A percentile compares a stretch with the other conserved stretches of the same genome.
Conservation (phyloP, 2,329 filamentous ascomycete genomes). For the Sporothrix globosa region DNA sequence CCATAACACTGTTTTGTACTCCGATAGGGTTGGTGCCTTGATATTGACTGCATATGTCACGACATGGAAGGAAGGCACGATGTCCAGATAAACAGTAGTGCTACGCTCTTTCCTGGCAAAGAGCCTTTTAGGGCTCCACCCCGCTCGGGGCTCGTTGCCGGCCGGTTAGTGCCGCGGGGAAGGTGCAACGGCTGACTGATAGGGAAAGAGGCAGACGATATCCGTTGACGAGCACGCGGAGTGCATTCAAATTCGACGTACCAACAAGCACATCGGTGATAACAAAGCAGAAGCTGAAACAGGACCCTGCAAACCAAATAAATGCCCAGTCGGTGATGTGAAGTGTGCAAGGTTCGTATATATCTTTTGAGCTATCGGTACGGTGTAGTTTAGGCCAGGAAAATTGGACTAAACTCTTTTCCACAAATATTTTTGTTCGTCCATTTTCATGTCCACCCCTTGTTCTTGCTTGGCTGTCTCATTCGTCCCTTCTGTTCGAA, state of each 20-base stretch:
- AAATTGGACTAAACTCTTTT: no score
- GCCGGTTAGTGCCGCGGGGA: constrained; percentile 21
- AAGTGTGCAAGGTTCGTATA: background rate
- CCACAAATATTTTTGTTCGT: background rate
- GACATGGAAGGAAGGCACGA: constrained; percentile 1
- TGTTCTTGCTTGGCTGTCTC: background rate
- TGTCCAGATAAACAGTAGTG: constrained; percentile 2
- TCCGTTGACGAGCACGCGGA: constrained; percentile 7
- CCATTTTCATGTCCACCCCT: background rate
- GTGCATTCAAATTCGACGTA: background rate
- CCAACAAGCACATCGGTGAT: background rate
- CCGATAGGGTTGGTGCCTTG: background rate
- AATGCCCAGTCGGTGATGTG: background rate
- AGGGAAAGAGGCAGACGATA: constrained; percentile 8
- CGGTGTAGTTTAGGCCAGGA: no score
- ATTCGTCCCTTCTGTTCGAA: background rate
- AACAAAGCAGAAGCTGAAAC: constrained; percentile 2
- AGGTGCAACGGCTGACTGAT: constrained; percentile 12
- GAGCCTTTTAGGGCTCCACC: background rate
- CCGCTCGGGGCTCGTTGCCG: background rate
- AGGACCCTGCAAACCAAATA: background rate
- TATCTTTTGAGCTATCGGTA: background rate
- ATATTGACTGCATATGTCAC: background rate
- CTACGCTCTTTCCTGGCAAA: background rate
- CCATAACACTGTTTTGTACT: background rate